These are phyloP conservation scores for Geotrichum cucujoidarum DNA, from an alignment of 1,139 yeast species.

Conservation along the genomic window DNA sequence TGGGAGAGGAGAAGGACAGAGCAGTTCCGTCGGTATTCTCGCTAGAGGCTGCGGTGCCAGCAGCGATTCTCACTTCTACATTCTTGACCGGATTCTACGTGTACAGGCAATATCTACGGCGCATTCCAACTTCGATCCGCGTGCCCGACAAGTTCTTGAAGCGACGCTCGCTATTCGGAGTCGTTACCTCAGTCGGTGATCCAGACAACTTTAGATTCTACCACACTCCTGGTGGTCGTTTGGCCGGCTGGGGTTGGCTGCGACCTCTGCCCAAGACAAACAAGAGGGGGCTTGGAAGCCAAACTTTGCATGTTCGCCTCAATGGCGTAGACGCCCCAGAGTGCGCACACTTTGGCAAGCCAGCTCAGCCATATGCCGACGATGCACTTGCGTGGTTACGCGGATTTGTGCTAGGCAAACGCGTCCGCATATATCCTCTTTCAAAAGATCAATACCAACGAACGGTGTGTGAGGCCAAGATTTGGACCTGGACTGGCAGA, in stretches of 20 bases:
- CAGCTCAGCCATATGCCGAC: conserved; percentile 82
- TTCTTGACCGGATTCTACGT: conserved; percentile 29
- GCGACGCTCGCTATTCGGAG: conserved; percentile 58
- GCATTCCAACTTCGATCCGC: conserved; percentile 32
- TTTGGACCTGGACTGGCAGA: conserved; percentile 69
- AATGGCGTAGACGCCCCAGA: conserved; percentile 99
- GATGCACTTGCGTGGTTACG: conserved; percentile 81
- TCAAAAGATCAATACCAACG: conserved; percentile 85
- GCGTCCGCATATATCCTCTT: conserved; percentile 70
- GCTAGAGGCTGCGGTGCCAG: conserved; percentile 26
- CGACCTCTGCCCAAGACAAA: conserved; percentile 48
- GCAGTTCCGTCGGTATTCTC: conserved; percentile 20
- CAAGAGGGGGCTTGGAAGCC: conserved; percentile 35
- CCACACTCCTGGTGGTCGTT: conserved; percentile 88
- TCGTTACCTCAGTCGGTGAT: conserved; percentile 90
- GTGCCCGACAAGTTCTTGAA: conserved; percentile 35
- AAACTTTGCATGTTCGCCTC: conserved; percentile 55
- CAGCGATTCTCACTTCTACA: conserved; percentile 26
- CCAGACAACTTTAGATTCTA: conserved; percentile 91
- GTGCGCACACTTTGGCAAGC: conserved; percentile 88
- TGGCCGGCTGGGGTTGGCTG: conserved; percentile 94
- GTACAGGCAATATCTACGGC: conserved; percentile 32
- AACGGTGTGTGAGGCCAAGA: conserved; percentile 74
- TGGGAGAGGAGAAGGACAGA: too few relatives aligned
- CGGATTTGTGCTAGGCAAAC: conserved; percentile 55